phyloP scores from a whole-genome alignment of 768 basidiomycete species.

The Kwoniella botswanensis region DNA sequence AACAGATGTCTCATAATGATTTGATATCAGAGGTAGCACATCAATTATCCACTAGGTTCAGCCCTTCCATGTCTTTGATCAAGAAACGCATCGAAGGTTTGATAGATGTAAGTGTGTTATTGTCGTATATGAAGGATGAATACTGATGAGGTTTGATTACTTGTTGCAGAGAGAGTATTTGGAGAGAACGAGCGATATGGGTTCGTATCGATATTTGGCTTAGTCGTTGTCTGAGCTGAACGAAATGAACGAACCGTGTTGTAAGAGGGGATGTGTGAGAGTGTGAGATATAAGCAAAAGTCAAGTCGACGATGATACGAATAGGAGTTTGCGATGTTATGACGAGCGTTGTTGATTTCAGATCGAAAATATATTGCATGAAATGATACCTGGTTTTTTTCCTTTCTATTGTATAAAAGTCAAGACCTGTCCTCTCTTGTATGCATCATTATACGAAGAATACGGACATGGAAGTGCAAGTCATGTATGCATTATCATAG shows the following conservation, averaged over 20 bases:
- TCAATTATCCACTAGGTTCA: constrained; percentile 82
- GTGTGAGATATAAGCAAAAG: too few relatives aligned
- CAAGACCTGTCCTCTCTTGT: neutral
- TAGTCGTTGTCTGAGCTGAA: constrained; percentile 12
- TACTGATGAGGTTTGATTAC: neutral
- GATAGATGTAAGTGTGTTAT: constrained; percentile 73
- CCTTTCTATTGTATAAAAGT: too few relatives aligned
- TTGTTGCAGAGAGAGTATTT: constrained; percentile 82
- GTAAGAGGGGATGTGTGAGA: too few relatives aligned
- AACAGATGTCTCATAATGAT: constrained; percentile 84
- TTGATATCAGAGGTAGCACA: constrained; percentile 87
- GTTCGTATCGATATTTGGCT: constrained; percentile 49
- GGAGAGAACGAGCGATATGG: constrained; percentile 65
- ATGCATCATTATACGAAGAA: neutral
- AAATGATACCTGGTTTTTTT: too few relatives aligned
- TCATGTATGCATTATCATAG: neutral
- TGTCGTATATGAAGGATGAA: neutral
- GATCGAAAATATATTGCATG: too few relatives aligned
- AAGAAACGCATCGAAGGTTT: constrained; percentile 92
- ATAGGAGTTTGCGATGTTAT: too few relatives aligned
- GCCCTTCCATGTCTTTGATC: constrained; percentile 80
- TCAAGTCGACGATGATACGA: too few relatives aligned
- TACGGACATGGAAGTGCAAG: neutral
- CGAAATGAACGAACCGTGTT: too few relatives aligned
- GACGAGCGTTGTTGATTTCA: neutral